A percentile compares a stretch with the other conserved stretches of the same genome.
Evolutionary conservation across 495 filamentous ascomycete genomes (phyloP).

Genomic region (Aspergillus panamensis): DNA sequence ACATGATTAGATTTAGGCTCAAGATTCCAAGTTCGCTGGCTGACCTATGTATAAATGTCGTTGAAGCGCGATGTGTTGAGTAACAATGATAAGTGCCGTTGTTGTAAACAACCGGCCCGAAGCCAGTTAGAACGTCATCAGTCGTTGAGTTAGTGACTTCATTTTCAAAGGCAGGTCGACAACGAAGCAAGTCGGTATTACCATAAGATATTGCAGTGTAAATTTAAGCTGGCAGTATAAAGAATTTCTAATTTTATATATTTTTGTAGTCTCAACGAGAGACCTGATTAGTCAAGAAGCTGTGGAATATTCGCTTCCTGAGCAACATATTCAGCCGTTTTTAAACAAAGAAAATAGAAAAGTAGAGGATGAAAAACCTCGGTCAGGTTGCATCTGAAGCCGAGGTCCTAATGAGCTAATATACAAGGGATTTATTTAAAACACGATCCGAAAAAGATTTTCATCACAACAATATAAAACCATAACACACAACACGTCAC

Average conservation of each 20-base stretch:
- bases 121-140: too few species aligned
- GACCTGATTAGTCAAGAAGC: neutral
- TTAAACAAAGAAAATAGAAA: conserved; percentile 4
- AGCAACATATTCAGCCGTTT: neutral
- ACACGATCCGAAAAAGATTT: neutral
- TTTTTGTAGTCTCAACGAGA: too few species aligned
- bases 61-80: neutral
- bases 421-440: neutral
- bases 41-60: neutral
- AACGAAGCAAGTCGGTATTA: too few species aligned
- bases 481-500: conserved; percentile 28
- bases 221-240: too few species aligned
- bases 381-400: too few species aligned
- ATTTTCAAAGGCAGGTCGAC: too few species aligned
- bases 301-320: conserved; percentile 4
- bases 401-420: neutral
- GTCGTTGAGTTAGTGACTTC: too few species aligned
- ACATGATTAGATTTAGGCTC: too few species aligned
- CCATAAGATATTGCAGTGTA: too few species aligned
- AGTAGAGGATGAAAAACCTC: neutral
- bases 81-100: neutral
- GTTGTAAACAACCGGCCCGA: neutral
- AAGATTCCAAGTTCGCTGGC: too few species aligned
- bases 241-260: too few species aligned
- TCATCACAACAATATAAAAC: neutral